A percentile compares a stretch with the other conserved stretches of the same genome.
phyloP scores from a whole-genome alignment of 2,329 filamentous ascomycete genomes.

The Orbilia quercus region DNA sequence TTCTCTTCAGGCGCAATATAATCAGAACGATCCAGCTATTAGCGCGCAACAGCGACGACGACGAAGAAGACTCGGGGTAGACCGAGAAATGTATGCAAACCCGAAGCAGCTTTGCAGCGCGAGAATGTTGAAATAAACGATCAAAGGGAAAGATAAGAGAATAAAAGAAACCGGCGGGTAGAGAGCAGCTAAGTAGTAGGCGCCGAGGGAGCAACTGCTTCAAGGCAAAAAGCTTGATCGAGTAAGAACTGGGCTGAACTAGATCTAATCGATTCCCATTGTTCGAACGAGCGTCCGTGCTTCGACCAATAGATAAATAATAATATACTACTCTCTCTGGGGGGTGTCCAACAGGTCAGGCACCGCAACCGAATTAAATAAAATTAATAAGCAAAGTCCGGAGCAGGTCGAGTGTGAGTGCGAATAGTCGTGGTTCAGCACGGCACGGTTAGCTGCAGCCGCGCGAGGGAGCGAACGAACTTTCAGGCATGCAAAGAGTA shows the following conservation, averaged over 20 bases:
- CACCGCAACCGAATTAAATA: too few species aligned
- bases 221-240: too few species aligned
- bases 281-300: slow-evolving; percentile 3
- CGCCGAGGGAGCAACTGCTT: not conserved
- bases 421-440: slow-evolving; percentile 7
- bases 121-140: not conserved
- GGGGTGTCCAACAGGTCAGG: not conserved
- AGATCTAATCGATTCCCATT: slow-evolving; percentile 16
- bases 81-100: too few species aligned
- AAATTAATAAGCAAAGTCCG: too few species aligned
- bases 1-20: too few species aligned
- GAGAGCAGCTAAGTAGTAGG: too few species aligned
- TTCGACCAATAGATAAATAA: slow-evolving; percentile 34
- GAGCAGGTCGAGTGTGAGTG: too few species aligned
- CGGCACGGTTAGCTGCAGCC: slow-evolving; percentile 56
- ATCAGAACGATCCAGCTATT: too few species aligned
- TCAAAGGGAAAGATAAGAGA: slow-evolving; percentile 6
- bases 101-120: too few species aligned
- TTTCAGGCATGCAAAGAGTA: slow-evolving; percentile 30
- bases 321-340: too few species aligned
- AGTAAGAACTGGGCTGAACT: not conserved
- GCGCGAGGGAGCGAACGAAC: slow-evolving; percentile 36
- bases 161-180: slow-evolving; percentile 6
- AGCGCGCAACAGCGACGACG: too few species aligned
- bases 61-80: too few species aligned